Conservation (phyloP, 352 stramenopile species). For the Globisporangium barbulae region DNA sequence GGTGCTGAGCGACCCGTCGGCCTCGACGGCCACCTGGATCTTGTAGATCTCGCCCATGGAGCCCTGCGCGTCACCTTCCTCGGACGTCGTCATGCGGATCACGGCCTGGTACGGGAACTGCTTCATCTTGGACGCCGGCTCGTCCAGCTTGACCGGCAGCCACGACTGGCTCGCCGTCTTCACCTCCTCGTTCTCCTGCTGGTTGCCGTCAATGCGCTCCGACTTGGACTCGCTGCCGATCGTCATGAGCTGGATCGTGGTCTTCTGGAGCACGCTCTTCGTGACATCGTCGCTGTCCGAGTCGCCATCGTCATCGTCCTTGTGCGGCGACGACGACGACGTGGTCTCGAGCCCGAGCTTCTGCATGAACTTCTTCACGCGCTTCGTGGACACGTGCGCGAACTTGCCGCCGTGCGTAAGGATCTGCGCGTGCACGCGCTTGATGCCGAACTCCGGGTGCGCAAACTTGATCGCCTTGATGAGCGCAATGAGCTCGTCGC, state of each 20-base stretch:
- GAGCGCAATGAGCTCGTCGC: conserved; percentile 78
- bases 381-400: conserved; percentile 65
- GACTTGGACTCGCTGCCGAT: conserved; percentile 77
- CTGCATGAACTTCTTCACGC: conserved; percentile 85
- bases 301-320: conserved; percentile 15
- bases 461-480: conserved; percentile 89
- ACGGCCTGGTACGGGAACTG: conserved; percentile 83
- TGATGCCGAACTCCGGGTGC: conserved; percentile 74
- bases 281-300: conserved; percentile 28
- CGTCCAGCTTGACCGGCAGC: conserved; percentile 82
- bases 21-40: conserved; percentile 81
- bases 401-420: conserved; percentile 78
- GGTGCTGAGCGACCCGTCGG: conserved; percentile 55
- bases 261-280: conserved; percentile 17
- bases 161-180: conserved; percentile 44
- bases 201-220: conserved; percentile 17
- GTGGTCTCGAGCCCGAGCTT: conserved; percentile 65
- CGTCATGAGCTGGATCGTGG: conserved; percentile 79
- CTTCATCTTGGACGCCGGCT: conserved; percentile 69
- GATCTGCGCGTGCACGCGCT: conserved; percentile 80
- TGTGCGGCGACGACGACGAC: conserved; percentile 10
- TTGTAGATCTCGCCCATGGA: conserved; percentile 88
- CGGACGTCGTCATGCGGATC: conserved; percentile 79
- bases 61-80: conserved; percentile 64
- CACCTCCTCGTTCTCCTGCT: conserved; percentile 11